phyloP scores from a whole-genome alignment of 2,329 filamentous ascomycete species.

The Colletotrichum camelliae region DNA sequence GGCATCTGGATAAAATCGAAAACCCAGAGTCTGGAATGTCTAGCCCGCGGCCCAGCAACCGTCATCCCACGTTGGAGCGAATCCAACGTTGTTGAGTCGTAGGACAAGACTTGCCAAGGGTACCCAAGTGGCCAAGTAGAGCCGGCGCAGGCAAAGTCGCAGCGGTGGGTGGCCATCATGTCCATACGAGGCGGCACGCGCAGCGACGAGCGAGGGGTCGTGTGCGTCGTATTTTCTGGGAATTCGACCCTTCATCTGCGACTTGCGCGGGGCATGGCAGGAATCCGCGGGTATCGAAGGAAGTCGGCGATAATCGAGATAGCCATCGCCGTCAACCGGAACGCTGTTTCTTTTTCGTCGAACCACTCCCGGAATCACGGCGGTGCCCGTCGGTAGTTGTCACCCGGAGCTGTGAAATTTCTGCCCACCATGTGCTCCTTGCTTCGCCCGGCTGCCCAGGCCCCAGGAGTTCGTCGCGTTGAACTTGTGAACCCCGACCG shows the following conservation, averaged over 20 bases:
- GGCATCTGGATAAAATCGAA: background rate
- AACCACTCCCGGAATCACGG: background rate
- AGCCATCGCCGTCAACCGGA: background rate
- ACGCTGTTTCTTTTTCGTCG: background rate
- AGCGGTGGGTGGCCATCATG: constrained; percentile 5
- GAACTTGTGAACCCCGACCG: background rate
- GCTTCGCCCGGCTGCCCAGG: background rate
- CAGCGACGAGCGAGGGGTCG: background rate
- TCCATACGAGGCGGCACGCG: constrained; percentile 6
- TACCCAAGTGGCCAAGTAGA: constrained; percentile 9
- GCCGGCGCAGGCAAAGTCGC: constrained; percentile 15
- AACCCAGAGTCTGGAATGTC: constrained; percentile 5
- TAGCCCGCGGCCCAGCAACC: background rate
- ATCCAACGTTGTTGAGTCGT: constrained; percentile 13
- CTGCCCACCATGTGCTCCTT: background rate
- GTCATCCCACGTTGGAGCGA: constrained; percentile 13
- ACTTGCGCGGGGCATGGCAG: background rate
- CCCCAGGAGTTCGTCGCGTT: background rate
- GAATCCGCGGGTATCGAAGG: background rate
- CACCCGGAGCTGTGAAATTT: background rate
- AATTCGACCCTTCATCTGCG: background rate
- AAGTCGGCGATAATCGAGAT: background rate
- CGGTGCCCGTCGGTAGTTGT: background rate
- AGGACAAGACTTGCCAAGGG: constrained; percentile 20
- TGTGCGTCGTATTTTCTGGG: background rate